These are phyloP conservation scores for Annulohypoxylon maeteangense DNA, from an alignment of 495 filamentous ascomycete species.

Conservation along the genomic window DNA sequence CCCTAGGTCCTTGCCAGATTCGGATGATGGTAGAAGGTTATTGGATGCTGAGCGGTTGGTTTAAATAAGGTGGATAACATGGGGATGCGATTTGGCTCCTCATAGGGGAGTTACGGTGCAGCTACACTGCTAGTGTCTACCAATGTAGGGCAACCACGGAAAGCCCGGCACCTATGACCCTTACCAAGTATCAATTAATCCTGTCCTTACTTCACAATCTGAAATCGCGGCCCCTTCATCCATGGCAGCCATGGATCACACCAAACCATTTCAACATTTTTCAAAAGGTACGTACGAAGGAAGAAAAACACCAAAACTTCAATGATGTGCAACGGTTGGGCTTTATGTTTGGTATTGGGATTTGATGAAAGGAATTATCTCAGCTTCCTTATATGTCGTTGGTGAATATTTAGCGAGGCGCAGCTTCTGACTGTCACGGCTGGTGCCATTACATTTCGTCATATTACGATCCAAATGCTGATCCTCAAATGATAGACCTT, in stretches of 20 bases:
- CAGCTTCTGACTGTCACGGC: slow-evolving; percentile 6
- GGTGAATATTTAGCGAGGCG: slow-evolving; percentile 23
- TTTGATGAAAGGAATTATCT: background rate
- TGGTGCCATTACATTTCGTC: slow-evolving; percentile 32
- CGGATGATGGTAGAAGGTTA: slow-evolving; percentile 25
- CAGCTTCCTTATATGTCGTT: background rate
- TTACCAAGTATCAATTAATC: background rate
- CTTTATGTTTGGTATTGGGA: background rate
- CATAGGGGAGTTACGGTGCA: slow-evolving; percentile 1
- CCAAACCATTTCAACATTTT: background rate
- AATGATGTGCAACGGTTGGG: background rate
- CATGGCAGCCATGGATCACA: too few relatives aligned
- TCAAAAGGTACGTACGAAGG: background rate
- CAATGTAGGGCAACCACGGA: background rate
- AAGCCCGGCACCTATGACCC: background rate
- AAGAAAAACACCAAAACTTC: background rate
- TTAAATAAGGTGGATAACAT: background rate
- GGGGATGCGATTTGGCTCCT: slow-evolving; percentile 12
- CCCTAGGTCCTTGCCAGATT: slow-evolving; percentile 21
- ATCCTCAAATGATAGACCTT: background rate
- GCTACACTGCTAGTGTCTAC: background rate
- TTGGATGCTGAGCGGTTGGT: slow-evolving; percentile 12
- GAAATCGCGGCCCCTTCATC: background rate
- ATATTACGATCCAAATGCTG: slow-evolving; percentile 24
- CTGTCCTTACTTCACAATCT: background rate